These are phyloP conservation scores for Gastrodia elata DNA, from an alignment of 106 monocot genomes.

Conservation along the genomic window DNA sequence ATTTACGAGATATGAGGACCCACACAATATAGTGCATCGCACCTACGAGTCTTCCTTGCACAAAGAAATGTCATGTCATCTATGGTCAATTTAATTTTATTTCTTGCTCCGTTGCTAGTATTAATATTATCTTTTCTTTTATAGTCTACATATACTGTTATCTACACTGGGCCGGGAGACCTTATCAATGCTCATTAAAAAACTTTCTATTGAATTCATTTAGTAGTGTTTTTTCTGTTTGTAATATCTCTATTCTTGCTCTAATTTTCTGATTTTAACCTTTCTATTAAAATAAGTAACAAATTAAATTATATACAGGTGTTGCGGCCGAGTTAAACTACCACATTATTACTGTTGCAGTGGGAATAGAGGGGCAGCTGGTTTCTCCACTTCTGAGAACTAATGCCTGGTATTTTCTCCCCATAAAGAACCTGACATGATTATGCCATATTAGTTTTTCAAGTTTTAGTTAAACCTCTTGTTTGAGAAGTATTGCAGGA, in stretches of 20 bases:
- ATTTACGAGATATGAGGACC: too few relatives aligned
- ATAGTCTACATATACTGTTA: neutral
- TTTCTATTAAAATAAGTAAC: neutral
- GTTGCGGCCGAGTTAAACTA: conserved; percentile 80
- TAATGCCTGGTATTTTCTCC: neutral
- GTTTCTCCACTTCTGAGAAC: conserved; percentile 10
- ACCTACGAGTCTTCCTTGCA: too few relatives aligned
- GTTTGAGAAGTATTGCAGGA: neutral
- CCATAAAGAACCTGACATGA: neutral
- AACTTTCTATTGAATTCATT: neutral
- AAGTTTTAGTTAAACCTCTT: neutral
- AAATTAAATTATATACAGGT: conserved; percentile 25
- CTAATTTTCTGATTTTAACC: neutral
- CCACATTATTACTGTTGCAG: conserved; percentile 97
- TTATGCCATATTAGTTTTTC: neutral
- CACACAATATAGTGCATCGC: too few relatives aligned
- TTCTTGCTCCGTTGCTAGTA: too few relatives aligned
- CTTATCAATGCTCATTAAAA: neutral
- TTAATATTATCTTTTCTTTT: too few relatives aligned
- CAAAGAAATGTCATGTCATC: too few relatives aligned
- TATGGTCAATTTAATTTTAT: too few relatives aligned
- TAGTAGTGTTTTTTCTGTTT: neutral
- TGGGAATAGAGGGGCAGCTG: conserved; percentile 50
- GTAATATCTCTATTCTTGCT: neutral
- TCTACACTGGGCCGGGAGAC: neutral